phyloP scores from a whole-genome alignment of 2,329 filamentous ascomycete genomes.

The Cytospora paraplurivora region DNA sequence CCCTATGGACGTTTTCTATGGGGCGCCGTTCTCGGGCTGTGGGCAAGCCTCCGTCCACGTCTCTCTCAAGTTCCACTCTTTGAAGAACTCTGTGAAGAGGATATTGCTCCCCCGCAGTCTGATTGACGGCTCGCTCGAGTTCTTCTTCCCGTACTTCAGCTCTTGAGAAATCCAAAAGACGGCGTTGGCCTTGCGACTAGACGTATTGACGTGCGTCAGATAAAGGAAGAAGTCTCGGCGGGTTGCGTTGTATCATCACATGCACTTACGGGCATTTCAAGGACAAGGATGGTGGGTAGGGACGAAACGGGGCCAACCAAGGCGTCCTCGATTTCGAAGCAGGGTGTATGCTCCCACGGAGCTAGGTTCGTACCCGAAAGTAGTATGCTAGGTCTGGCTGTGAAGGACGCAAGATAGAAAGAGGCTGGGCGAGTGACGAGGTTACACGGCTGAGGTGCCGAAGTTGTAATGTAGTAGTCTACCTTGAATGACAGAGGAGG shows the following conservation, averaged over 20 bases:
- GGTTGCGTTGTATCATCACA: not conserved
- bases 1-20: constrained; percentile 22
- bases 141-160: constrained; percentile 24
- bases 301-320: constrained; percentile 16
- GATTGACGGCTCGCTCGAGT: constrained; percentile 16
- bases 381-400: not conserved
- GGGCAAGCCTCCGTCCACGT: not conserved
- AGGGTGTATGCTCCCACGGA: not conserved
- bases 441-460: constrained; percentile 6
- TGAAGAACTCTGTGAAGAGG: constrained; percentile 9
- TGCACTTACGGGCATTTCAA: constrained; percentile 20
- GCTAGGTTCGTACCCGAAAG: not conserved
- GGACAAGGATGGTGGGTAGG: constrained; percentile 13
- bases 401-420: not conserved
- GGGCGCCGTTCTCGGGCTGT: constrained; percentile 23
- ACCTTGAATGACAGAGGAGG: too few species aligned
- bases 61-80: constrained; percentile 11
- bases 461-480: not conserved
- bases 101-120: constrained; percentile 8
- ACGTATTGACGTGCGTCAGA: not conserved
- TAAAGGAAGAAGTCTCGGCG: not conserved
- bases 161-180: constrained; percentile 18
- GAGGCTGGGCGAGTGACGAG: constrained; percentile 3
- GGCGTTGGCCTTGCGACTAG: constrained; percentile 18
- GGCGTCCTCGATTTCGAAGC: constrained; percentile 1